These are phyloP conservation scores for Coemansia asiatica DNA, from an alignment of 192 early-diverging fungal genomes.

Conservation along the genomic window DNA sequence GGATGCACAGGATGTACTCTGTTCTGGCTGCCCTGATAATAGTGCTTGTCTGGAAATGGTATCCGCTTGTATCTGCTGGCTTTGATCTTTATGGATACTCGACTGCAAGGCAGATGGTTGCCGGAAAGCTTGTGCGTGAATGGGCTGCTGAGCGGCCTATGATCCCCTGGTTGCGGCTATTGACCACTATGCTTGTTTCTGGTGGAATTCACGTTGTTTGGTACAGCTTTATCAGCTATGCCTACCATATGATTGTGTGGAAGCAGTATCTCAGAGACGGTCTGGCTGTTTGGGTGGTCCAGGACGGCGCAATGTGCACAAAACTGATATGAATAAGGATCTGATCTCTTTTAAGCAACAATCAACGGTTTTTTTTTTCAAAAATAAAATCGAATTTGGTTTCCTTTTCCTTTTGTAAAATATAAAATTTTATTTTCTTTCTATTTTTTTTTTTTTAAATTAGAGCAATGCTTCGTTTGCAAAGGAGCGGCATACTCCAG, in stretches of 20 bases:
- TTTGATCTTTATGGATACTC: conserved; percentile 18
- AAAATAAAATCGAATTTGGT: neutral
- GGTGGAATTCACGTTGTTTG: conserved; percentile 48
- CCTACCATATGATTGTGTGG: conserved; percentile 55
- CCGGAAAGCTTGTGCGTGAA: conserved; percentile 12
- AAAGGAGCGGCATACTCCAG: neutral
- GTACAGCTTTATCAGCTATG: conserved; percentile 59
- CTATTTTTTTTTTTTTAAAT: neutral
- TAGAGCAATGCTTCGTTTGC: conserved; percentile 8
- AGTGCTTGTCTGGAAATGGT: conserved; percentile 37
- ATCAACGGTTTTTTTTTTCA: too few species aligned
- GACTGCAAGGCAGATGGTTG: neutral
- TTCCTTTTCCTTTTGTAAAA: neutral
- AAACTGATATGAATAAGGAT: conserved; percentile 17
- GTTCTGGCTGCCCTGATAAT: conserved; percentile 35
- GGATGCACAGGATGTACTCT: conserved; percentile 51
- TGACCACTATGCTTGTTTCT: conserved; percentile 30
- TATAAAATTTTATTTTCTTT: neutral
- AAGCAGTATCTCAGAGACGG: conserved; percentile 50
- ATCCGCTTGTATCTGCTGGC: conserved; percentile 32
- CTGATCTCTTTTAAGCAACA: neutral
- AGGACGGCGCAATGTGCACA: conserved; percentile 40
- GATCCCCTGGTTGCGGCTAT: conserved; percentile 21
- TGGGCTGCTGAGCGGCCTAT: conserved; percentile 25
- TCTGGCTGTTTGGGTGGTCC: conserved; percentile 47